Conservation (phyloP, 2,329 filamentous ascomycete species). For the Colletotrichum coccodes region DNA sequence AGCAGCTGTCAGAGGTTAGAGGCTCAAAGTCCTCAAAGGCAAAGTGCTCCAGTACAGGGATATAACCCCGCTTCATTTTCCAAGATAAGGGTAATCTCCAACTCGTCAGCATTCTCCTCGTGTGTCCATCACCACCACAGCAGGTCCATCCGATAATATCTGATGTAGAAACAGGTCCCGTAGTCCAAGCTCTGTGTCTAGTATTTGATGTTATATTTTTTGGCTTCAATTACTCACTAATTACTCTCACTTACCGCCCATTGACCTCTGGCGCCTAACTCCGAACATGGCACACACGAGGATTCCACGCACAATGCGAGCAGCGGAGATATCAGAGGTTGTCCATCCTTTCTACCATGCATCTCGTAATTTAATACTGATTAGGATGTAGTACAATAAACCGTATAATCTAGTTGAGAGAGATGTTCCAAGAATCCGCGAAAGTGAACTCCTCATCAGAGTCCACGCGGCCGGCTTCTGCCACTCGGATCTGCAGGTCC, state of each 20-base stretch:
- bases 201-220: neutral
- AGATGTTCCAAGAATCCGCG: constrained; percentile 37
- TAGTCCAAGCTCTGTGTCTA: neutral
- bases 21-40: neutral
- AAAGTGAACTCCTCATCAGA: constrained; percentile 43
- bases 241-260: neutral
- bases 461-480: constrained; percentile 49
- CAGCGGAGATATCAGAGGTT: constrained; percentile 35
- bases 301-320: constrained; percentile 31
- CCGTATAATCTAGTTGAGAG: constrained; percentile 39
- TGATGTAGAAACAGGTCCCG: neutral
- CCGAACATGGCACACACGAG: neutral
- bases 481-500: constrained; percentile 48
- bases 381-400: constrained; percentile 39
- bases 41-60: neutral
- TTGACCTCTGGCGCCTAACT: neutral
- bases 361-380: neutral
- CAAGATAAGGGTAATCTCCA: neutral
- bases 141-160: neutral
- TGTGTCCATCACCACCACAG: no score
- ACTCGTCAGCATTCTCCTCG: neutral
- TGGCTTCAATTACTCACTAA: neutral
- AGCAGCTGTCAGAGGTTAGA: neutral
- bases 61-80: neutral
- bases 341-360: neutral